Evolutionary conservation across 371 early-diverging fungal genomes (phyloP), one percentile per base, ranked within the genome.

Genomic region (Quaeritorhiza haematococci): DNA sequence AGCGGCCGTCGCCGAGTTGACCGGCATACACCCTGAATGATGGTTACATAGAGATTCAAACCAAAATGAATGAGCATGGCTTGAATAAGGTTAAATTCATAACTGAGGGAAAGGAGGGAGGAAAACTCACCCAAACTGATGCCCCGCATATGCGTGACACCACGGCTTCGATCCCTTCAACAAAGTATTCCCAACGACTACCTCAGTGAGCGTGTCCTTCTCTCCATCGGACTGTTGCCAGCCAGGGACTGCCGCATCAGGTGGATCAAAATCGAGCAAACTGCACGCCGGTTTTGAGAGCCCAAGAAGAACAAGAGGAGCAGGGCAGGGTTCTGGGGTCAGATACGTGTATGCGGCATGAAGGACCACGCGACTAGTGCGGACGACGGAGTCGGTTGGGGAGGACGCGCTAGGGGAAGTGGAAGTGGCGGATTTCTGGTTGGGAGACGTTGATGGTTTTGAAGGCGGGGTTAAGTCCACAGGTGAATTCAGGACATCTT

Each of bases 1-100:
- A 90, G 34, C 94, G 76, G 0, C 94, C 94, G 65, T 95, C 96
- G 33, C 96, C 96, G 2, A 95, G 75, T 62, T 83, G 79, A 21
- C 50, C 53, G n/a, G n/a, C 10, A 38, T 13, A 38, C 13, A 38
- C 10, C 38, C 13, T 13, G 10, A 0, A 63, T 61, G 58, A 65
- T 69, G 7, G n/a, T n/a, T n/a, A n/a, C n/a, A n/a, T n/a, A n/a
- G n/a, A n/a, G n/a, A n/a, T n/a, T n/a, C 32, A 38, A 26, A 29
- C 24, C 19, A 23, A 53, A 33, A 44, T 27, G 49, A 38, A 63
- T 62, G 83, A 84, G 26, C 83, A 83, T 38, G 6, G 2, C 55
- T 24, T 21, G 7, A 21, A 8, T 53, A 1, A 23, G 49, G 32
- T 45, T 6, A 33, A 23, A 10, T 46, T 30, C 42, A 24, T 19